phyloP scores from a whole-genome alignment of 1,284 basidiomycete genomes.

The Pulveroboletus sp. region DNA sequence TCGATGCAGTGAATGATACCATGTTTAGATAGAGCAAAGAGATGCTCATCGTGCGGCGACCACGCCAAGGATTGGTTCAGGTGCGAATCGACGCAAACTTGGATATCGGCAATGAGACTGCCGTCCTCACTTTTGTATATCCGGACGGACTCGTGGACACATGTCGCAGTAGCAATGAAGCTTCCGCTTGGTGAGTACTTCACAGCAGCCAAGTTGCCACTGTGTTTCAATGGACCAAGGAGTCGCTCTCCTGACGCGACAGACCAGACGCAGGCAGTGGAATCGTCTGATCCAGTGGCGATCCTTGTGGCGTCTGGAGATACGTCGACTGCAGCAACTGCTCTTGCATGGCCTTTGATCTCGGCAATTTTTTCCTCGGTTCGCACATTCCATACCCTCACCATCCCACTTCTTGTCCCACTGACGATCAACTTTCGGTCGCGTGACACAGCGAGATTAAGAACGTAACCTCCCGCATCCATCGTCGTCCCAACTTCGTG shows the following conservation, averaged over 20 bases:
- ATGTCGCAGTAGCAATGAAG: background rate
- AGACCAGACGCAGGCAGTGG: background rate
- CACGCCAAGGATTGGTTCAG: slow-evolving; percentile 1
- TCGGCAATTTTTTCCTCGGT: too few relatives aligned
- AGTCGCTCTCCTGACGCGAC: background rate
- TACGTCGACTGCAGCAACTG: too few relatives aligned
- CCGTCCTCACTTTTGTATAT: background rate
- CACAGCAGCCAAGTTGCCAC: background rate
- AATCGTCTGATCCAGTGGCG: too few relatives aligned
- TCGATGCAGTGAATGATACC: background rate
- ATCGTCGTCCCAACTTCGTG: too few relatives aligned
- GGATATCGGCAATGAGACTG: background rate
- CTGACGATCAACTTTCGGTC: background rate
- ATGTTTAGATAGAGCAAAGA: background rate
- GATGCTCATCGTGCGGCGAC: background rate
- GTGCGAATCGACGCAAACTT: background rate
- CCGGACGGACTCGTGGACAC: background rate
- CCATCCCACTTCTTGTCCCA: too few relatives aligned
- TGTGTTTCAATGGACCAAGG: background rate
- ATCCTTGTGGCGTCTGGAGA: too few relatives aligned
- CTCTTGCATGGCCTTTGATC: too few relatives aligned
- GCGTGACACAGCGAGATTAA: background rate
- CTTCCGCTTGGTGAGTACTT: background rate
- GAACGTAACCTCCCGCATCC: background rate
- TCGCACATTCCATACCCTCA: too few relatives aligned